Percentiles rank a stretch among this genome's conserved stretches.
phyloP scores from a whole-genome alignment of 805 yeast species.

The Limtongia smithiae region DNA sequence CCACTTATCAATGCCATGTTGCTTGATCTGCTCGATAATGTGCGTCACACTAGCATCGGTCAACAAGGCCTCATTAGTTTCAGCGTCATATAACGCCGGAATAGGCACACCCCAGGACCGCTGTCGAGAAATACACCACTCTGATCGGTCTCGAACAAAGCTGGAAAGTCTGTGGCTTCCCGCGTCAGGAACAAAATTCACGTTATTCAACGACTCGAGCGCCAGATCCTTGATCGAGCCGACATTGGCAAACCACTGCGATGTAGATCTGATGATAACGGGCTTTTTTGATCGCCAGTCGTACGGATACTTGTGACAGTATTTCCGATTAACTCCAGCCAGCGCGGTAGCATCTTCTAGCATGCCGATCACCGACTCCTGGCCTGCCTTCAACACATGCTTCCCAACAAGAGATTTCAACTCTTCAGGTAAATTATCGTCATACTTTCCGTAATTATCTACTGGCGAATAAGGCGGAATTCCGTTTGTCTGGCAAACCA shows the following conservation, averaged over 20 bases:
- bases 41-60: conserved; percentile 54
- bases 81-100: conserved; percentile 68
- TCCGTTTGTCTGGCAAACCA: conserved; percentile 56
- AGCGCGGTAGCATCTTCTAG: conserved; percentile 48
- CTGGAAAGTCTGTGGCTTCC: conserved; percentile 70
- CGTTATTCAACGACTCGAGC: conserved; percentile 53
- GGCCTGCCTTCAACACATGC: conserved; percentile 62
- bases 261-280: conserved; percentile 89
- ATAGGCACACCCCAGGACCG: conserved; percentile 98
- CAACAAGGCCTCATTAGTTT: conserved; percentile 61
- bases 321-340: conserved; percentile 47
- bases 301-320: conserved; percentile 84
- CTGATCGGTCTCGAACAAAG: conserved; percentile 73
- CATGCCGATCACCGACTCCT: conserved; percentile 44
- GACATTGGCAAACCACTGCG: conserved; percentile 94
- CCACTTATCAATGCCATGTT: conserved; percentile 77
- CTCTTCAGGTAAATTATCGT: conserved; percentile 48
- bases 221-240: conserved; percentile 67
- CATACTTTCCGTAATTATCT: conserved; percentile 68
- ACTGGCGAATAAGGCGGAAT: conserved; percentile 73
- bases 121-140: conserved; percentile 98
- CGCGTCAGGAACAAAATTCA: conserved; percentile 66
- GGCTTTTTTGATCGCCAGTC: conserved; percentile 98
- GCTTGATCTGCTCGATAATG: conserved; percentile 54
- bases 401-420: conserved; percentile 51